Percentiles rank a stretch among this genome's conserved stretches.
These are phyloP conservation scores for Cystofilobasidium bisporidii DNA, from an alignment of 768 basidiomycete species.

Conservation along the genomic window DNA sequence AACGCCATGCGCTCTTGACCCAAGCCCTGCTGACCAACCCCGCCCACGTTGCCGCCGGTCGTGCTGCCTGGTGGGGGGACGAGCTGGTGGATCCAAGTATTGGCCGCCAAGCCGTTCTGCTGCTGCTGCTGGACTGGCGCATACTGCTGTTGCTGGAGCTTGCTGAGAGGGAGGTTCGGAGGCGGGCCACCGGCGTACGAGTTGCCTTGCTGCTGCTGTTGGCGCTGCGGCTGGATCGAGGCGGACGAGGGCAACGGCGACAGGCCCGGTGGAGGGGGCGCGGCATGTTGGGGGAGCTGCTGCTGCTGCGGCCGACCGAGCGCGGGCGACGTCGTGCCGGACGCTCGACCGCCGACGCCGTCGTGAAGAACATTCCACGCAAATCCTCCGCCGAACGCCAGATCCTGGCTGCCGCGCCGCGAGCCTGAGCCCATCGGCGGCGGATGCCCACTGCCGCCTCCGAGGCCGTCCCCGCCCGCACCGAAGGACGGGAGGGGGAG, in stretches of 20 bases:
- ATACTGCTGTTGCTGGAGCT: slow-evolving; percentile 12
- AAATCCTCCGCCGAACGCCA: slow-evolving; percentile 1
- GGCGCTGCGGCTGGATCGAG: slow-evolving; percentile 2
- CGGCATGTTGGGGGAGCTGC: not conserved
- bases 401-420: not conserved
- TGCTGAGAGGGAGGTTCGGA: slow-evolving; percentile 14
- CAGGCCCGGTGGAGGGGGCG: slow-evolving; percentile 24
- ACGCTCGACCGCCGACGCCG: not conserved
- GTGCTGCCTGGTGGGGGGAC: not conserved
- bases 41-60: too few species aligned
- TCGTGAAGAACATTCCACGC: not conserved
- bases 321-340: not conserved
- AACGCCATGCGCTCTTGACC: slow-evolving; percentile 22
- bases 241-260: not conserved
- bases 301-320: slow-evolving; percentile 1
- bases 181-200: not conserved
- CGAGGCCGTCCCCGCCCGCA: not conserved
- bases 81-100: slow-evolving; percentile 27
- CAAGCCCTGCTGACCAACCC: slow-evolving; percentile 5
- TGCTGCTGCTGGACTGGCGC: slow-evolving; percentile 3
- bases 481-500: not conserved
- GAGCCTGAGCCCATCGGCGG: not conserved
- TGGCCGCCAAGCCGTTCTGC: slow-evolving; percentile 9
- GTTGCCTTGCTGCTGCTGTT: slow-evolving; percentile 11
- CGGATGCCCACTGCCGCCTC: not conserved